phyloP scores from a whole-genome alignment of 352 stramenopile genomes.

The Phytophthora foliorum region DNA sequence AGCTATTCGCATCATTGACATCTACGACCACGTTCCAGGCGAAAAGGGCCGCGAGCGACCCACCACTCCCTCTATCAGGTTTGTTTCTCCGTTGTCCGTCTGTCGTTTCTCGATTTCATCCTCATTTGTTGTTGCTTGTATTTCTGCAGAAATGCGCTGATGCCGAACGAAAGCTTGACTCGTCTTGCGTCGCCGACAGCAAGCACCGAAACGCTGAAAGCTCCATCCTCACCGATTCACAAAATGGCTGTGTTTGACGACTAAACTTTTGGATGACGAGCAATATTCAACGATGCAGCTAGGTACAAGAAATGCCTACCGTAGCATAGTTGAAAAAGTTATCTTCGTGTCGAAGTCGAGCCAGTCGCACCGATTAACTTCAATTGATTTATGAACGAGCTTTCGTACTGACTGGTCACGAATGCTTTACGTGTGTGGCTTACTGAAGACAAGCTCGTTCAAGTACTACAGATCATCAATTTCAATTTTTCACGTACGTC shows the following conservation, averaged over 20 bases:
- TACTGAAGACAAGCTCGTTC: not conserved
- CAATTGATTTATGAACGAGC: not conserved
- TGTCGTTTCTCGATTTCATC: not conserved
- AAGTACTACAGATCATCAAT: slow-evolving; percentile 34
- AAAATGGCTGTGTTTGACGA: slow-evolving; percentile 53
- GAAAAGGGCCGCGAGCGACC: slow-evolving; percentile 78
- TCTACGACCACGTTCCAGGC: slow-evolving; percentile 80
- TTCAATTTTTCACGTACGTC: slow-evolving; percentile 37
- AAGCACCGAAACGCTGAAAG: slow-evolving; percentile 36
- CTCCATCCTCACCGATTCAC: slow-evolving; percentile 60
- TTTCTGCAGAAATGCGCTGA: slow-evolving; percentile 53
- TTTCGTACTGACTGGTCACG: too few relatives aligned
- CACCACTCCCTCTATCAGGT: slow-evolving; percentile 79
- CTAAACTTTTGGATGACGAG: slow-evolving; percentile 3
- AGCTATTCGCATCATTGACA: slow-evolving; percentile 91
- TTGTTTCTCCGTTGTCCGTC: slow-evolving; percentile 3
- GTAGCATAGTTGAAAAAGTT: not conserved
- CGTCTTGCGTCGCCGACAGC: slow-evolving; percentile 44
- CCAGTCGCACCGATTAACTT: not conserved
- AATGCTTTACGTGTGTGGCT: not conserved
- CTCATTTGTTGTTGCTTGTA: not conserved
- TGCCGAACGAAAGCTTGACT: slow-evolving; percentile 52
- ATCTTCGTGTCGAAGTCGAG: not conserved
- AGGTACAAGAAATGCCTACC: not conserved
- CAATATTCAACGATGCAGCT: not conserved